phyloP scores from a whole-genome alignment of 129 eudicot genomes.

The carrot (Daucus carota) region DNA sequence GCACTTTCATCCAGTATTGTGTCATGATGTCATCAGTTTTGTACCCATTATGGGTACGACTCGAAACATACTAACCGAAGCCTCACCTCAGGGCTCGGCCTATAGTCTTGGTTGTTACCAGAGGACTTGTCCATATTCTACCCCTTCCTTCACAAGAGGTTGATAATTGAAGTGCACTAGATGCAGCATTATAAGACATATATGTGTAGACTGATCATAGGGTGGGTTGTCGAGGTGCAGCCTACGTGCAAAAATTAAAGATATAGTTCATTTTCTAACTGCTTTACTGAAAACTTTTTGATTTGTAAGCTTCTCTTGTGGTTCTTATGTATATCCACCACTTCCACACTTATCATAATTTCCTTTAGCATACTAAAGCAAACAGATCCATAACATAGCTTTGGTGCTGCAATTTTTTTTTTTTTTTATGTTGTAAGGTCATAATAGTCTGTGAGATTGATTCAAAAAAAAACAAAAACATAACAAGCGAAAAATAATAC shows the following conservation, averaged over 20 bases:
- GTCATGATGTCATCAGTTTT: not conserved
- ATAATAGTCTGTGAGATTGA: not conserved
- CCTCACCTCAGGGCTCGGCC: not conserved
- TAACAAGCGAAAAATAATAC: conserved; percentile 16
- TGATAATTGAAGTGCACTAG: not conserved
- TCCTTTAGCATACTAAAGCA: not conserved
- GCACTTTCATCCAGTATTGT: not conserved
- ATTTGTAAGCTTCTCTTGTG: not conserved
- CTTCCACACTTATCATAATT: not conserved
- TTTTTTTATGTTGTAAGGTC: not conserved
- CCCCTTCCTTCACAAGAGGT: not conserved
- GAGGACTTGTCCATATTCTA: not conserved
- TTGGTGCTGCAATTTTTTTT: not conserved
- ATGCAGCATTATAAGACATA: not conserved
- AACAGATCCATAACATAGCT: not conserved
- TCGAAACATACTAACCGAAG: not conserved
- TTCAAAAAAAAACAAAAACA: not conserved
- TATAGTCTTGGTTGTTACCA: not conserved
- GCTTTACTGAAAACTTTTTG: not conserved
- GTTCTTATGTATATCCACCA: not conserved
- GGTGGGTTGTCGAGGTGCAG: not conserved
- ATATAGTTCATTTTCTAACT: not conserved
- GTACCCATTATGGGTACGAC: not conserved
- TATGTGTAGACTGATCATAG: not conserved
- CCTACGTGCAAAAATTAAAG: not conserved